These are phyloP conservation scores for Kodamaea kakaduensis DNA, from an alignment of 805 yeast genomes.

Conservation along the genomic window DNA sequence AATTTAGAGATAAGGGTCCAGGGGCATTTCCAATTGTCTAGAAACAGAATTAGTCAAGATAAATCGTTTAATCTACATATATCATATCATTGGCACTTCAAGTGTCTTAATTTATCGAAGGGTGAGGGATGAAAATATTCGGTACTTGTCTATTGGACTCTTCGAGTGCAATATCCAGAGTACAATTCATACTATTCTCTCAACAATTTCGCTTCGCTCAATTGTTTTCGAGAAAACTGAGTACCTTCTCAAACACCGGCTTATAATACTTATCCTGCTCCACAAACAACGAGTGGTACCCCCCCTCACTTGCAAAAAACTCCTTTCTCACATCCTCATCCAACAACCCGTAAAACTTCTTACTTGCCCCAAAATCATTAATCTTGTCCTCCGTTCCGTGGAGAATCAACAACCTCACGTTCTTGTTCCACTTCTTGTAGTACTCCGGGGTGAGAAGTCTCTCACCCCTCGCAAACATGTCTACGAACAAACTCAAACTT, in stretches of 20 bases:
- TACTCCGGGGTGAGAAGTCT: constrained; percentile 36
- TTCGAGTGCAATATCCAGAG: no score
- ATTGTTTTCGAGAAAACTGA: no score
- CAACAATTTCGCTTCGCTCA: no score
- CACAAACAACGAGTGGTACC: constrained; percentile 42
- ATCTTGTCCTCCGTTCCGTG: constrained; percentile 66
- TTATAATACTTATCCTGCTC: constrained; percentile 44
- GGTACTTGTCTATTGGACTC: no score
- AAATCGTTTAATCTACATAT: no score
- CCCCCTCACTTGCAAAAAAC: constrained; percentile 24
- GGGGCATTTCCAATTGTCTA: no score
- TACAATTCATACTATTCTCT: no score
- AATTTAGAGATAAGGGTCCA: no score
- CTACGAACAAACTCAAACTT: constrained; percentile 56
- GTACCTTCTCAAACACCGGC: constrained; percentile 31
- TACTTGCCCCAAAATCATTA: constrained; percentile 49
- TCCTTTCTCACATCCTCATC: constrained; percentile 31
- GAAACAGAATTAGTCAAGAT: no score
- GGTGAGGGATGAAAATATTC: no score
- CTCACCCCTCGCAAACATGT: constrained; percentile 62
- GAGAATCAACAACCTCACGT: constrained; percentile 49
- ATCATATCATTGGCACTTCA: no score
- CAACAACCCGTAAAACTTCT: constrained; percentile 34
- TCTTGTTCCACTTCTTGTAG: constrained; percentile 32
- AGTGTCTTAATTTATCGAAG: no score